Base-by-base conservation (phyloP, 2,329 filamentous ascomycete genomes). In the Lachnellula occidentalis region DNA sequence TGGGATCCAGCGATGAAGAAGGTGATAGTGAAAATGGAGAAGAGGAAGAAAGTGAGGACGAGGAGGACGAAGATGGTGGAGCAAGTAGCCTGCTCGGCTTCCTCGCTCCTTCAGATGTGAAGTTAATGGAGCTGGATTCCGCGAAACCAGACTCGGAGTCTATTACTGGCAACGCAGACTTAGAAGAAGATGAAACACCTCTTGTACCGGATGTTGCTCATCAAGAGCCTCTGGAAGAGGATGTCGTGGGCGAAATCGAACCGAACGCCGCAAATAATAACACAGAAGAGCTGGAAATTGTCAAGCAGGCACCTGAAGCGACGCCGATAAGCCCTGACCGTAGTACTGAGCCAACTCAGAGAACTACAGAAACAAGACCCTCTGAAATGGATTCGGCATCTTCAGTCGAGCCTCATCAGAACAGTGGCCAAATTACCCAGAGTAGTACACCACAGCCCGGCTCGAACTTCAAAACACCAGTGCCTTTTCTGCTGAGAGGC, bases 401-500 rank as follows among this genome's bases (percentile, higher is more conserved):
- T 31, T 70, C 67, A 34, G 59, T 70, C 9, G 68, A 70, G n/a
- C 55, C 53, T 45, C 65, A 67, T 37, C 65, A 65, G 31, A 62
- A 36, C 37, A 64, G 62, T 53, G 58, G 60, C 17, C 64, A 68
- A 55, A 58, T 58, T 56, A 74, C 70, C 52, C 59, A 71, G 50
- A 68, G 68, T 58, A 65, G 70, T 51, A 73, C 74, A 3, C 72
- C 74, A 34, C 71, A 72, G 22, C 67, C 71, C 34, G 48, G 49
- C 12, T 67, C 68, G 19, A 63, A 71, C 34, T 58, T 75, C 55
- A 88, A 86, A 62, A 92, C 85, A 0, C 84, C 88, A 7, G 81
- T 94, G 11, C 92, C 91, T 0, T 87, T 90, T 58, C 79, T 99
- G 11, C 76, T 96, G 0, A 86, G 94, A 48, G 94, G 94, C 19